Base-by-base conservation (phyloP, 2,329 filamentous ascomycete genomes). In the Penicillium occitanis region DNA sequence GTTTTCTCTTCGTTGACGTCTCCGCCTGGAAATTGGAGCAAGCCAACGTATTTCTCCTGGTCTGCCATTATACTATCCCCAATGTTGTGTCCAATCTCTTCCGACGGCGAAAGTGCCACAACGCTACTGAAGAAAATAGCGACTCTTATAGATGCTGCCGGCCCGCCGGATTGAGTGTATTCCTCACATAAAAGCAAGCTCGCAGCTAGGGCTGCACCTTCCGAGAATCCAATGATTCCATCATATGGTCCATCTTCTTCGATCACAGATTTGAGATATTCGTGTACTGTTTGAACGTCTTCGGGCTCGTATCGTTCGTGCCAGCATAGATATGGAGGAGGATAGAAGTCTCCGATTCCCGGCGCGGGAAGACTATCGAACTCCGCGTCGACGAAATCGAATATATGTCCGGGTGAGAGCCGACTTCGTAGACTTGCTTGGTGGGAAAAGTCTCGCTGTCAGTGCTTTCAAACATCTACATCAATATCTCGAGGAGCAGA, bases 151-250 rank as follows among this genome's bases (percentile, higher is more conserved):
- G 50, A 55, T 5, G 50, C 22, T 28, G 19, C 37, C 40, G 53
- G 28, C 17, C 37, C 37, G 10, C 33, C 19, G 40, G 19, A 42
- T 28, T 17, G 35, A 25, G 13, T 28, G 33, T 17, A 28, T 28
- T 42, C 33, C n/a, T 60, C 57, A 17, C 57, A 60, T 17, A 60
- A 19, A 25, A 60, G 57, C 19, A 60, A 33, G 25, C 57, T 60
- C 8, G 57, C 57, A n/a, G 93, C 88, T 51, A 89, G 81, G 0
- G 88, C 89, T 10, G 85, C 92, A n/a, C 92, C 92, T 79, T 96
- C 92, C 66, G 87, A 90, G 80, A 96, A 96, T 0, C 92, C 92
- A 35, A 93, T 81, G 0, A 93, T 88, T 4, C 90, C 92, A 73
- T 94, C 91, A 53, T 93, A 86, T 1, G 89, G 88, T 0, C 87